Percentiles rank a stretch among this genome's conserved stretches.
phyloP scores from a whole-genome alignment of 2,329 filamentous ascomycete species.

The Bipolaris victoriae region DNA sequence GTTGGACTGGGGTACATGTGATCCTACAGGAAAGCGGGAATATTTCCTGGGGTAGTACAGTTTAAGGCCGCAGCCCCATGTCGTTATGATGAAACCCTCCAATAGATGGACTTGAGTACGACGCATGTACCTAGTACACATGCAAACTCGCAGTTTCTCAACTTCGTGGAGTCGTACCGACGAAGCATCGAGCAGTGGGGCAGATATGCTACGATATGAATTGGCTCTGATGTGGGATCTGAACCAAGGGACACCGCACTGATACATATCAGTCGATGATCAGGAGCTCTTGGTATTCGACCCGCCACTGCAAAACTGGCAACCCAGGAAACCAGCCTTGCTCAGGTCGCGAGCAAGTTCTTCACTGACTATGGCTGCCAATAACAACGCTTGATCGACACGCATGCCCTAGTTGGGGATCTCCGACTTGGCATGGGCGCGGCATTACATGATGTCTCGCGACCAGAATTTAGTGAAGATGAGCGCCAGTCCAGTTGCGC shows the following conservation, averaged over 20 bases:
- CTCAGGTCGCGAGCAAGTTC: constrained; percentile 1
- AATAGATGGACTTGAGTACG: constrained; percentile 10
- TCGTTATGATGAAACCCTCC: constrained; percentile 18
- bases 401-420: constrained; percentile 3
- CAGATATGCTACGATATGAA: not conserved
- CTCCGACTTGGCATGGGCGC: constrained; percentile 24
- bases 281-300: no score
- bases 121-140: constrained; percentile 11
- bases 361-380: constrained; percentile 3
- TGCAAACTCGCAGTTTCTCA: constrained; percentile 11
- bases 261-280: no score
- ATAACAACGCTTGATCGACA: constrained; percentile 16
- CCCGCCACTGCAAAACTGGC: not conserved
- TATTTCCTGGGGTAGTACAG: constrained; percentile 34
- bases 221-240: not conserved
- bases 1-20: constrained; percentile 16
- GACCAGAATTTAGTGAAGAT: not conserved
- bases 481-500: not conserved
- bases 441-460: constrained; percentile 19
- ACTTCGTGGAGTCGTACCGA: constrained; percentile 11
- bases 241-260: not conserved
- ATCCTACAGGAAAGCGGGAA: constrained; percentile 19
- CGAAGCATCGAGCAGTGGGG: not conserved
- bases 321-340: not conserved
- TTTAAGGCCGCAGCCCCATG: constrained; percentile 19